Base-by-base conservation (phyloP, 371 early-diverging fungal species). In the Lichtheimia corymbifera region DNA sequence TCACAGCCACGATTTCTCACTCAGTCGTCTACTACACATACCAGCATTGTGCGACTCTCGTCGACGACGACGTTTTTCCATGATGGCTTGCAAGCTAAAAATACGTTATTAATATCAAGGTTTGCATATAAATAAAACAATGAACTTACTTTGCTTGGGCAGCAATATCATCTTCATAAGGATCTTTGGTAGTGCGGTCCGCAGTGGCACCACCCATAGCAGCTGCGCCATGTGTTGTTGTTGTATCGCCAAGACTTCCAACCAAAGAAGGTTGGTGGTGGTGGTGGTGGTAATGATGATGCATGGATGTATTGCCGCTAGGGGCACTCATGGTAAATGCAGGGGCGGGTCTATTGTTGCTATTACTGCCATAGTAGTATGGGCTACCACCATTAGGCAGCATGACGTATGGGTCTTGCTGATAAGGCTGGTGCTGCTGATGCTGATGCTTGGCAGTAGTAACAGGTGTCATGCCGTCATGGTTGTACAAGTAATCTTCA, bases 31-130 rank as follows among this genome's bases (percentile, higher is more conserved):
- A 28, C n/a, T n/a, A 28, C 35, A 35, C 67, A 61, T 78, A 88
- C 86, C 91, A 42, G 95, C 95, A 72, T 98, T 98, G 80, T 98
- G 98, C 43, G 92, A 91, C 74, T 97, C 98, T 35, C 97, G 83
- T 61, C 97, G 88, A 35, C 93, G 87, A 28, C 96, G 83, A 14
- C 93, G 84, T 76, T 96, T 97, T 71, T 97, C 98, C 61, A 74
- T 68, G 11, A 76, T 55, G 22, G 67, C 59, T 56, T 77, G 81
- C 30, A 76, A 58, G 50, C 77, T 80, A 65, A 7, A 35, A 35
- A 35, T 11, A 35, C 2, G 11, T 28, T 35, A 11, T 35, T 35
- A 35, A 2, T 35, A 9, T 35, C 11, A 35, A 5, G 22, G 0
- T 35, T 5, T 2, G 11, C 2, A 35, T 35, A 9, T 35, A 35